A percentile compares a stretch with the other conserved stretches of the same genome.
Conservation (phyloP, 1,284 basidiomycete genomes). For the Trametes polyzona region DNA sequence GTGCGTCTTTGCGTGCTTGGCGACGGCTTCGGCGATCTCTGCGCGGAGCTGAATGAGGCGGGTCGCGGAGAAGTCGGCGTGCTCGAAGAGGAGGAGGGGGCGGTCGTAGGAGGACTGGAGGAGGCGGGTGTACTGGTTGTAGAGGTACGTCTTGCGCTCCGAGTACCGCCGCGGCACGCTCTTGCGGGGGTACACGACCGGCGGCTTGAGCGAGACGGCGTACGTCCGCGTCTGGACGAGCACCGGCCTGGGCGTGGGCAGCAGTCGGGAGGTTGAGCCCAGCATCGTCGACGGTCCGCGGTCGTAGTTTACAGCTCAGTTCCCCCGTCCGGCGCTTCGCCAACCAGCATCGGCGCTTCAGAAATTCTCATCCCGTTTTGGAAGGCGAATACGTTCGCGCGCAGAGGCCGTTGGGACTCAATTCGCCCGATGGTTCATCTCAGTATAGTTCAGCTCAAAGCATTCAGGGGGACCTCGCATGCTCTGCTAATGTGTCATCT, state of each 20-base stretch:
- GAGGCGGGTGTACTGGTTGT: conserved; percentile 71
- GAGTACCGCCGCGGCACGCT: conserved; percentile 63
- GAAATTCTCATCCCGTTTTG: background rate
- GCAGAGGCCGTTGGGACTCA: too few species aligned
- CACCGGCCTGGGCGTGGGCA: conserved; percentile 15
- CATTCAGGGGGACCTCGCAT: too few species aligned
- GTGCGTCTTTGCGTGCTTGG: conserved; percentile 44
- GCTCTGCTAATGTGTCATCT: too few species aligned
- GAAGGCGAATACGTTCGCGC: background rate
- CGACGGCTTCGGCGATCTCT: conserved; percentile 61
- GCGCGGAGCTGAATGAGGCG: conserved; percentile 66
- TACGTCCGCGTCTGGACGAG: conserved; percentile 30
- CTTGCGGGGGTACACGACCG: conserved; percentile 55
- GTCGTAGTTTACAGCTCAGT: conserved; percentile 2
- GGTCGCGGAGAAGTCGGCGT: conserved; percentile 68
- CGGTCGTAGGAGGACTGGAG: conserved; percentile 54
- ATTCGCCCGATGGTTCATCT: too few species aligned
- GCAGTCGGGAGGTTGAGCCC: conserved; percentile 17
- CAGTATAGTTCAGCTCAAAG: too few species aligned
- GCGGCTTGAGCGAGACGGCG: conserved; percentile 62
- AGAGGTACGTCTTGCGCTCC: conserved; percentile 76
- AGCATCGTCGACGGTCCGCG: conserved; percentile 10
- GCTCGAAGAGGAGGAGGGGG: conserved; percentile 72
- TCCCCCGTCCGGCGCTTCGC: too few species aligned
- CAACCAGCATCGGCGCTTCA: background rate